phyloP scores from a whole-genome alignment of 2,329 filamentous ascomycete genomes.

The Arthrobotrys entomopaga region DNA sequence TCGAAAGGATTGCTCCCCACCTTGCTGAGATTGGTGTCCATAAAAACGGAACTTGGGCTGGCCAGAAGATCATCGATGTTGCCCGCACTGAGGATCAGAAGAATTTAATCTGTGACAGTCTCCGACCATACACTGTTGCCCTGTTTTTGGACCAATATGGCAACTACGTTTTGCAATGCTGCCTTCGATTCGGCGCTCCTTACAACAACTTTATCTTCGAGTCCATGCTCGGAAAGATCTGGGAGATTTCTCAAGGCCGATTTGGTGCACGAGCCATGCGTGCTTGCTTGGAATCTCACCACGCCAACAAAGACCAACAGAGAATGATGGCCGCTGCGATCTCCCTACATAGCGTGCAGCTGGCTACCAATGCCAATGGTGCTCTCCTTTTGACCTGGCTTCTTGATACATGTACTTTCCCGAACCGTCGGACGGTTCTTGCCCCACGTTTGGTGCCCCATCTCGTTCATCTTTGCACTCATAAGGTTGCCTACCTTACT shows the following conservation, averaged over 20 bases:
- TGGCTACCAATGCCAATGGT: constrained; percentile 95
- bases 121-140: constrained; percentile 86
- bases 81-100: constrained; percentile 87
- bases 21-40: constrained; percentile 96
- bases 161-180: constrained; percentile 97
- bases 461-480: constrained; percentile 93
- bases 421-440: constrained; percentile 86
- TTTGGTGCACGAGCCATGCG: constrained; percentile 97
- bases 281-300: constrained; percentile 94
- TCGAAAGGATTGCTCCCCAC: constrained; percentile 85
- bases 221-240: constrained; percentile 91
- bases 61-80: constrained; percentile 98
- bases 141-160: constrained; percentile 97
- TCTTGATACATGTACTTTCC: constrained; percentile 96
- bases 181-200: constrained; percentile 86
- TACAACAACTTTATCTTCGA: constrained; percentile 98
- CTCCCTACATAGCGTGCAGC: constrained; percentile 93
- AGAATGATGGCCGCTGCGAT: constrained; percentile 93
- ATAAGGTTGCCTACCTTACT: constrained; percentile 97
- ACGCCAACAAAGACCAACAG: constrained; percentile 93
- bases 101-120: constrained; percentile 81
- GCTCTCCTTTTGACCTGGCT: constrained; percentile 96
- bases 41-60: constrained; percentile 99
- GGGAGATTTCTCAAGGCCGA: constrained; percentile 90
- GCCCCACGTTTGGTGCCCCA: constrained; percentile 92